Evolutionary conservation across 495 filamentous ascomycete genomes (phyloP).

Genomic region (Lasiosphaeria ovina): DNA sequence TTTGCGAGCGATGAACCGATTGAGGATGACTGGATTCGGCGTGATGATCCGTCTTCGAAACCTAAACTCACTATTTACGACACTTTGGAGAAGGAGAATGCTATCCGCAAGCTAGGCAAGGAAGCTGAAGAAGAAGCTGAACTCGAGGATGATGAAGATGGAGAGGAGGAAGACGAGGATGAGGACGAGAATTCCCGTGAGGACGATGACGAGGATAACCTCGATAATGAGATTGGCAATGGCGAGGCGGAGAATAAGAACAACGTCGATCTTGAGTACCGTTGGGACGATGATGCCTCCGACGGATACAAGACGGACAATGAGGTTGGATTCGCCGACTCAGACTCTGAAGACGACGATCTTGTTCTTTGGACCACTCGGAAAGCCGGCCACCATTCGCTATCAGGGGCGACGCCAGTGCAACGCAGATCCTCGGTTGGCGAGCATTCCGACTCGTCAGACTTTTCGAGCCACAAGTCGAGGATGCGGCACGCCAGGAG

Average conservation of each 20-base stretch:
- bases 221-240: slow-evolving; percentile 45
- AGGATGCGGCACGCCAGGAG: slow-evolving; percentile 26
- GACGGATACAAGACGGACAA: slow-evolving; percentile 94
- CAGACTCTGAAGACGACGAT: slow-evolving; percentile 83
- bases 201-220: slow-evolving; percentile 46
- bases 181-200: slow-evolving; percentile 49
- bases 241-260: slow-evolving; percentile 47
- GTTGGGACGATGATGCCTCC: slow-evolving; percentile 63
- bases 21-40: slow-evolving; percentile 83
- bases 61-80: slow-evolving; percentile 81
- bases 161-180: slow-evolving; percentile 57
- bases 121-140: slow-evolving; percentile 87
- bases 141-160: slow-evolving; percentile 66
- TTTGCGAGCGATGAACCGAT: slow-evolving; percentile 79
- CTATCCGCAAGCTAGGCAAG: slow-evolving; percentile 80
- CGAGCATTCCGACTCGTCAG: slow-evolving; percentile 44
- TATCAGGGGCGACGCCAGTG: slow-evolving; percentile 38
- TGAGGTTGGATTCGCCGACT: slow-evolving; percentile 88
- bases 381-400: slow-evolving; percentile 46
- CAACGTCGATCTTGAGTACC: slow-evolving; percentile 53
- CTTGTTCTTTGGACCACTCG: slow-evolving; percentile 75
- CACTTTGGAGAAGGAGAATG: slow-evolving; percentile 85
- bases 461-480: slow-evolving; percentile 23
- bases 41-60: slow-evolving; percentile 55
- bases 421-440: slow-evolving; percentile 39